These are phyloP conservation scores for Metschnikowia borealis DNA, from an alignment of 805 yeast genomes.

Conservation along the genomic window DNA sequence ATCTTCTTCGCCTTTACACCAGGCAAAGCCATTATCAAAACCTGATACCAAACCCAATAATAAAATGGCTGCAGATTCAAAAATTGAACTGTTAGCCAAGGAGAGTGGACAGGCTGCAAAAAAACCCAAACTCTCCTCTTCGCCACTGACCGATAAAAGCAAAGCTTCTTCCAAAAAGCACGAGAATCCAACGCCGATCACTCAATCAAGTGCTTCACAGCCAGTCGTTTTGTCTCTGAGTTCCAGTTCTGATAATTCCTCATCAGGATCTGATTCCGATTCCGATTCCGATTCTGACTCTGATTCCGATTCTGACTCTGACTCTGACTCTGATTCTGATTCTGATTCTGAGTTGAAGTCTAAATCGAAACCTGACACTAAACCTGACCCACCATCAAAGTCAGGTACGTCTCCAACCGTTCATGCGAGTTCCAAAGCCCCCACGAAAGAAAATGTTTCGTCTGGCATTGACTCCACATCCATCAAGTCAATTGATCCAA, in stretches of 20 bases:
- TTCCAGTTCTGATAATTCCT: neutral
- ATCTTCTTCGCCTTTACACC: neutral
- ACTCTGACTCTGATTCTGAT: conserved; percentile 6
- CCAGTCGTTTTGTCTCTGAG: neutral
- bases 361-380: neutral
- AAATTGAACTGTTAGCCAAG: neutral
- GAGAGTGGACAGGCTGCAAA: neutral
- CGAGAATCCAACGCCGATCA: neutral
- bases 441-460: neutral
- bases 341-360: conserved; percentile 7
- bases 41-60: neutral
- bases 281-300: neutral
- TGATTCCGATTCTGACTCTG: neutral
- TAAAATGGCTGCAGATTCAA: neutral
- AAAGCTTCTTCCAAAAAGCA: neutral
- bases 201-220: neutral
- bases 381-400: neutral
- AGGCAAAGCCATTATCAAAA: too few relatives aligned
- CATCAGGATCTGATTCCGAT: neutral
- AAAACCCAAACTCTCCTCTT: neutral
- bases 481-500: neutral
- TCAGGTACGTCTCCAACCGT: neutral
- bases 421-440: neutral
- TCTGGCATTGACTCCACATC: neutral
- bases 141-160: neutral